These are phyloP conservation scores for Boletus vermiculosoides DNA, from an alignment of 768 basidiomycete genomes.

Conservation along the genomic window DNA sequence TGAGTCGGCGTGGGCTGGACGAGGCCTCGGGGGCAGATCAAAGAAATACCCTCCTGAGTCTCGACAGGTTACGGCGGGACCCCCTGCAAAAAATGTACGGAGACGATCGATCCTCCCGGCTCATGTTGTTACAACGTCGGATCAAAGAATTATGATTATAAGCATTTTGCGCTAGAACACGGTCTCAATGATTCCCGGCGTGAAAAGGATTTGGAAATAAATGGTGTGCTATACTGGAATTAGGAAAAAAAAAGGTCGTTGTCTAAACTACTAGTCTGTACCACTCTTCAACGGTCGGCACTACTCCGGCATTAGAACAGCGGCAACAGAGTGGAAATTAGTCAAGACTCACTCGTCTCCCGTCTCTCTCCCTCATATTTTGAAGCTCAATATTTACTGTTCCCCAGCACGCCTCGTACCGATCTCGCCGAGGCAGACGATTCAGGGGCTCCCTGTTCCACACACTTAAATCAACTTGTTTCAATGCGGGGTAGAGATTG, in stretches of 20 bases:
- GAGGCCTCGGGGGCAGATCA: too few relatives aligned
- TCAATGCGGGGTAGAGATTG: conserved; percentile 19
- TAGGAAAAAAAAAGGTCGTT: background rate
- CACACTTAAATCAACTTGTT: conserved; percentile 19
- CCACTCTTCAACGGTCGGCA: background rate
- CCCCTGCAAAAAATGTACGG: background rate
- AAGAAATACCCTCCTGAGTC: too few relatives aligned
- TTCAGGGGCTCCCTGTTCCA: conserved; percentile 17
- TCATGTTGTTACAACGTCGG: background rate
- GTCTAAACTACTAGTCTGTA: background rate
- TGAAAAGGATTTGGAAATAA: background rate
- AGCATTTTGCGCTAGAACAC: too few relatives aligned
- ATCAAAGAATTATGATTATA: background rate
- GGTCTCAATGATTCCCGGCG: background rate
- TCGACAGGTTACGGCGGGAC: too few relatives aligned
- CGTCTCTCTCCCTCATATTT: background rate
- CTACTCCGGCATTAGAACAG: background rate
- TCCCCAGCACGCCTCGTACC: conserved; percentile 18
- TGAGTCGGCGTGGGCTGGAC: too few relatives aligned
- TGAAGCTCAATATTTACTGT: conserved; percentile 18
- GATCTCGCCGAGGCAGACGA: conserved; percentile 6
- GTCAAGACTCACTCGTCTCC: background rate
- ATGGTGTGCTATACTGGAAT: background rate
- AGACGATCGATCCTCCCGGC: background rate
- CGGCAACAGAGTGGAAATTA: background rate